phyloP scores from a whole-genome alignment of 495 filamentous ascomycete genomes.

The Tuber aestivum region DNA sequence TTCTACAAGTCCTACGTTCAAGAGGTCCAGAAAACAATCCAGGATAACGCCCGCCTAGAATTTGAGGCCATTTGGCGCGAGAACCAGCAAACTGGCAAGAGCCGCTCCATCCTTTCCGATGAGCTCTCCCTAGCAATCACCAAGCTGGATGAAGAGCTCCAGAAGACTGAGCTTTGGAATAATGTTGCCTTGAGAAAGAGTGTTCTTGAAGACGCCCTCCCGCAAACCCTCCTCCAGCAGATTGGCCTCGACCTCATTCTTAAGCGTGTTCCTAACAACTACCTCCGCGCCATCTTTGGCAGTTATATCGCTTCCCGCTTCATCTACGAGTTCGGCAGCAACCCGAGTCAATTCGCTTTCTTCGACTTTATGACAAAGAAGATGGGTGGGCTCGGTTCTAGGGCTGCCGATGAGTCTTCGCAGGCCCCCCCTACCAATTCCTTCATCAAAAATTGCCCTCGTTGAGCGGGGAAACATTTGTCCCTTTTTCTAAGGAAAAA shows the following conservation, averaged over 20 bases:
- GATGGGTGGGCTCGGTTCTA: slow-evolving; percentile 19
- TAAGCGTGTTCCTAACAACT: slow-evolving; percentile 79
- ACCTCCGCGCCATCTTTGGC: slow-evolving; percentile 90
- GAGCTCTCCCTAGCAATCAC: slow-evolving; percentile 86
- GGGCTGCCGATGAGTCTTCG: background rate
- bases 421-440: background rate
- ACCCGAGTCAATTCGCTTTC: slow-evolving; percentile 93
- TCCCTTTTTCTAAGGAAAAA: background rate
- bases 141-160: slow-evolving; percentile 87
- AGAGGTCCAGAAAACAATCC: slow-evolving; percentile 80
- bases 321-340: slow-evolving; percentile 88
- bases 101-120: slow-evolving; percentile 80
- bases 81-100: slow-evolving; percentile 69
- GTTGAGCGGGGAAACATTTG: background rate
- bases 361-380: slow-evolving; percentile 64
- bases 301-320: slow-evolving; percentile 91
- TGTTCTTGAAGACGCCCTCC: slow-evolving; percentile 79
- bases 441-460: background rate
- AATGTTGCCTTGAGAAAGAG: slow-evolving; percentile 68
- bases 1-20: slow-evolving; percentile 94
- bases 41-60: slow-evolving; percentile 81
- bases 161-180: slow-evolving; percentile 85
- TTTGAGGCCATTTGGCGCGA: slow-evolving; percentile 98
- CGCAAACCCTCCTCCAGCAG: slow-evolving; percentile 74
- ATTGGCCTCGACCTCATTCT: slow-evolving; percentile 86